Percentiles rank a stretch among this genome's conserved stretches.
Conservation (phyloP, 1,139 yeast species). For the Lodderomyces margitis region DNA sequence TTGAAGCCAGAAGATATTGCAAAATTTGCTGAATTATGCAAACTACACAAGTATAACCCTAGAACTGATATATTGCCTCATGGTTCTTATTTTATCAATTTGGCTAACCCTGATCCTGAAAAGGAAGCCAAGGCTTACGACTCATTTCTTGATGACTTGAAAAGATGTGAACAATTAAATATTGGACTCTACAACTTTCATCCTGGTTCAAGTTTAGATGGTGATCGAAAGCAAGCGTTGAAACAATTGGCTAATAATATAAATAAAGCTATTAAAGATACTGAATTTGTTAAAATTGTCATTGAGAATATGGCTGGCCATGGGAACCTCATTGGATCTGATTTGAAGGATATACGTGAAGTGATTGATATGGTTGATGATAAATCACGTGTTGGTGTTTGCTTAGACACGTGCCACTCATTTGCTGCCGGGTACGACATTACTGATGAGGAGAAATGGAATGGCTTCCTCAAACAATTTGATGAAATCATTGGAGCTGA, state of each 20-base stretch:
- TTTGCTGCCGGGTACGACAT: slow-evolving; percentile 97
- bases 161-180: slow-evolving; percentile 79
- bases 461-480: slow-evolving; percentile 69
- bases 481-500: slow-evolving; percentile 72
- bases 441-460: slow-evolving; percentile 51
- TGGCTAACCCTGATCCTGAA: slow-evolving; percentile 85
- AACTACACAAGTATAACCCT: slow-evolving; percentile 65
- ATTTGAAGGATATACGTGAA: slow-evolving; percentile 67
- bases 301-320: slow-evolving; percentile 99
- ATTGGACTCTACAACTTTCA: slow-evolving; percentile 90
- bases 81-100: slow-evolving; percentile 88
- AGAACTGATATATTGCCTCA: slow-evolving; percentile 83
- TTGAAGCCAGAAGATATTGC: slow-evolving; percentile 63
- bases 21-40: slow-evolving; percentile 63
- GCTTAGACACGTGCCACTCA: slow-evolving; percentile 92
- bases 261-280: slow-evolving; percentile 71
- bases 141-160: slow-evolving; percentile 83
- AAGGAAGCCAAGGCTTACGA: slow-evolving; percentile 74
- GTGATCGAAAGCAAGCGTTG: slow-evolving; percentile 65
- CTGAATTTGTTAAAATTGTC: slow-evolving; percentile 79
- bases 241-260: slow-evolving; percentile 70
- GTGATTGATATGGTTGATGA: slow-evolving; percentile 77
- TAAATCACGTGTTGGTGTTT: slow-evolving; percentile 84
- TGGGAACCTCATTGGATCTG: slow-evolving; percentile 84
- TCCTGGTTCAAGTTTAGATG: slow-evolving; percentile 86